Conservation (phyloP, 73 alveolate genomes). For the Paramecium pentaurelia region DNA sequence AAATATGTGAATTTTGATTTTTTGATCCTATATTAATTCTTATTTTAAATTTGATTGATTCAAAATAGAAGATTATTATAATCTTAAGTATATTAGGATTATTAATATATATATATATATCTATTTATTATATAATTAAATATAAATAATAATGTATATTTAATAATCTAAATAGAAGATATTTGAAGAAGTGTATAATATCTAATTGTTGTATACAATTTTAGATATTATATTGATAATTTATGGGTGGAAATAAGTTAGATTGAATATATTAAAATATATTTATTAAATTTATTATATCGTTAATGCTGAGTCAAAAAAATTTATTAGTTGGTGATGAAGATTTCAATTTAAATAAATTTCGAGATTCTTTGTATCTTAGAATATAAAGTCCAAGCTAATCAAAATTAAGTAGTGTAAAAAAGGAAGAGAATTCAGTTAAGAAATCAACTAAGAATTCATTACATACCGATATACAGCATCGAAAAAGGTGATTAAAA, state of each 20-base stretch:
- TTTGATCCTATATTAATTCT: too few relatives aligned
- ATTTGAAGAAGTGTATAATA: neutral
- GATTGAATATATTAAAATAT: neutral
- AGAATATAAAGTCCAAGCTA: neutral
- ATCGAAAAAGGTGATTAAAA: neutral
- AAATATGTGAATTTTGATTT: neutral
- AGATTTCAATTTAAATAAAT: constrained; percentile 36
- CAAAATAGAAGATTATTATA: too few relatives aligned
- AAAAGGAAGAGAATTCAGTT: neutral
- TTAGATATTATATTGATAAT: neutral
- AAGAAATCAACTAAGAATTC: neutral
- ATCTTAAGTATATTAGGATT: neutral
- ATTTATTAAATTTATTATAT: neutral
- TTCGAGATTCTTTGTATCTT: neutral
- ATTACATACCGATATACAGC: neutral
- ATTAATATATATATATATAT: too few relatives aligned
- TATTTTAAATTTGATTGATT: too few relatives aligned
- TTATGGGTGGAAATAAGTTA: neutral
- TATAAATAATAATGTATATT: neutral
- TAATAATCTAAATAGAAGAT: neutral
- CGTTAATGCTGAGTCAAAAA: neutral
- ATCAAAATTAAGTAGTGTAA: neutral
- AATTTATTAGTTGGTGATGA: neutral
- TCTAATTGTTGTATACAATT: too few relatives aligned
- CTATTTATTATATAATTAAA: too few relatives aligned